A percentile compares a stretch with the other conserved stretches of the same genome.
These are phyloP conservation scores for Puccinia novopanici DNA, from an alignment of 1,284 basidiomycete genomes.

Conservation along the genomic window DNA sequence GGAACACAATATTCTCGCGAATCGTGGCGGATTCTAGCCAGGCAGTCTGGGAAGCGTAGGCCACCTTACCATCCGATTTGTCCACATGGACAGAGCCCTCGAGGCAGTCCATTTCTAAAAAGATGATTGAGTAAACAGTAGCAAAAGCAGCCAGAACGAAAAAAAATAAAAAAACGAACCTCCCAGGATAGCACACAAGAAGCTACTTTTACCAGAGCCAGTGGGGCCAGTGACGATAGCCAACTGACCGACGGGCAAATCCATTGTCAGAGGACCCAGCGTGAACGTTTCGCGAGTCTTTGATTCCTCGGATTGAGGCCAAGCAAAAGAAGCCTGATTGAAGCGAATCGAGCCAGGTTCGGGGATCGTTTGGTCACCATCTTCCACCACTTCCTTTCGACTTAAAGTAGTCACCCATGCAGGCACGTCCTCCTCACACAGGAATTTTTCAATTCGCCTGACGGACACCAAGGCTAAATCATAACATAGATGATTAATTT, in stretches of 20 bases:
- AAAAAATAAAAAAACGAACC: conserved; percentile 23
- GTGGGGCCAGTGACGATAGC: conserved; percentile 49
- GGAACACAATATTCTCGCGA: conserved; percentile 46
- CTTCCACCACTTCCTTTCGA: background rate
- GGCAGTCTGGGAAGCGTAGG: conserved; percentile 44
- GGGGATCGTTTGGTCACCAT: conserved; percentile 2
- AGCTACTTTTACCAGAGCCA: conserved; percentile 50
- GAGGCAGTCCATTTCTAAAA: conserved; percentile 45
- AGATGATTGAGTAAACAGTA: background rate
- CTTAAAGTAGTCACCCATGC: conserved; percentile 41
- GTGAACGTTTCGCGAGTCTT: conserved; percentile 16
- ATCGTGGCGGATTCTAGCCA: conserved; percentile 50
- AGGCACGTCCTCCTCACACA: conserved; percentile 48
- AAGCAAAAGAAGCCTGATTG: conserved; percentile 63
- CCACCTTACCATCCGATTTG: conserved; percentile 38
- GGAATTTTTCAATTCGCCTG: conserved; percentile 47
- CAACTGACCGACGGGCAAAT: conserved; percentile 42
- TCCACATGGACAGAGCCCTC: conserved; percentile 43
- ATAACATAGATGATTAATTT: background rate
- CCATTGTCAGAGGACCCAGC: conserved; percentile 33
- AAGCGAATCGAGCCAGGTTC: conserved; percentile 34
- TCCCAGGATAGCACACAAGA: conserved; percentile 46
- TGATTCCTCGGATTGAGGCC: conserved; percentile 58
- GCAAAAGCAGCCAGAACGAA: background rate
- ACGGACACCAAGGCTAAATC: conserved; percentile 58